These are phyloP conservation scores for Cryptococcus hybrid DNA, from an alignment of 1,284 basidiomycete species.

Conservation along the genomic window DNA sequence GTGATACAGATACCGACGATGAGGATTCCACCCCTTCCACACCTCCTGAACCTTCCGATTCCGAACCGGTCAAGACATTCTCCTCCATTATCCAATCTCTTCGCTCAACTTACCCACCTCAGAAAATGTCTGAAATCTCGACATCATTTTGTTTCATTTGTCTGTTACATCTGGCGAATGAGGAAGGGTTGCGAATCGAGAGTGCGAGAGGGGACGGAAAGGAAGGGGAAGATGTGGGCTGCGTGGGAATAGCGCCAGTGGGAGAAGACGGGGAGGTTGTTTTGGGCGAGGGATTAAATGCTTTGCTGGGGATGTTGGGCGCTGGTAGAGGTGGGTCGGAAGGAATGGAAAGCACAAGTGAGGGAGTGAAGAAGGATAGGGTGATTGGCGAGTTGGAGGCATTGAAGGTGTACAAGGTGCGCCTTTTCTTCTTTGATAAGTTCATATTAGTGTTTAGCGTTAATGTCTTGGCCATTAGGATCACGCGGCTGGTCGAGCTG, in stretches of 20 bases:
- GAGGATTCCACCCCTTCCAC: constrained; percentile 12
- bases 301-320: constrained; percentile 11
- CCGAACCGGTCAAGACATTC: constrained; percentile 65
- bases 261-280: constrained; percentile 9
- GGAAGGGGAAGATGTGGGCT: constrained; percentile 47
- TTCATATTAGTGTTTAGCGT: neutral
- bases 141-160: constrained; percentile 99
- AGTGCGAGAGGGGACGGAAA: constrained; percentile 50
- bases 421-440: constrained; percentile 6
- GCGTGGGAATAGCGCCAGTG: constrained; percentile 26
- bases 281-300: constrained; percentile 16
- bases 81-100: constrained; percentile 79
- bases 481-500: constrained; percentile 43
- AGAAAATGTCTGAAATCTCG: constrained; percentile 97
- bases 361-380: constrained; percentile 35
- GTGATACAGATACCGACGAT: neutral
- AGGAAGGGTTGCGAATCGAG: constrained; percentile 84
- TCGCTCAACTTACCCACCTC: constrained; percentile 76
- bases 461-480: constrained; percentile 20
- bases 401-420: constrained; percentile 46
- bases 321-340: neutral
- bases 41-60: constrained; percentile 53
- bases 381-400: constrained; percentile 49
- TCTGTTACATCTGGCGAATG: constrained; percentile 89
- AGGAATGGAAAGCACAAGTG: constrained; percentile 16